Conservation (phyloP, 2,329 filamentous ascomycete genomes). For the Cercospora sojina region DNA sequence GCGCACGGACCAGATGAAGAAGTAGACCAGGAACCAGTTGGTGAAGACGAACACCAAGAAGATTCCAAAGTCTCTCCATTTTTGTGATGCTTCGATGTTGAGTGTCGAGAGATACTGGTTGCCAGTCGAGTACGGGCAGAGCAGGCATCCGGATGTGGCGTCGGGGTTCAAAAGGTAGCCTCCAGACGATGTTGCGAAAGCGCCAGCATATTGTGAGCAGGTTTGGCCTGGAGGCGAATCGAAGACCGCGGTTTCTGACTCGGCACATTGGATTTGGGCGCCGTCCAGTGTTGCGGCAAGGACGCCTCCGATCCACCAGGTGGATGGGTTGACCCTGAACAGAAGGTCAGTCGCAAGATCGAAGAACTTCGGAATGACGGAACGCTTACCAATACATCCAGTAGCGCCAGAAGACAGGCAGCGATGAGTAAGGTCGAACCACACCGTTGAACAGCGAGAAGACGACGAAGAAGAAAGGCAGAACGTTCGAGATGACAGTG, state of each 20-base stretch:
- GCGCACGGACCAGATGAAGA: constrained; percentile 73
- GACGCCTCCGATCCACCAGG: constrained; percentile 71
- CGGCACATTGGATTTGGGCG: constrained; percentile 47
- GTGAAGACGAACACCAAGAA: constrained; percentile 71
- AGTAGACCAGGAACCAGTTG: constrained; percentile 48
- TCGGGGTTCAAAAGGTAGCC: constrained; percentile 66
- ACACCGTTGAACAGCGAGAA: constrained; percentile 76
- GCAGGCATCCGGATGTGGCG: constrained; percentile 62
- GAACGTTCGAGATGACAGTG: constrained; percentile 71
- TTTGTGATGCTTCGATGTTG: constrained; percentile 57
- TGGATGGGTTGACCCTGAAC: constrained; percentile 58
- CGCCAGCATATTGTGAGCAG: constrained; percentile 63
- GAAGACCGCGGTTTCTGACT: constrained; percentile 63
- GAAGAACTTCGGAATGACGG: not conserved
- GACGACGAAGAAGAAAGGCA: constrained; percentile 81
- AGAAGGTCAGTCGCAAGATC: not conserved
- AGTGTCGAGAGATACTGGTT: constrained; percentile 64
- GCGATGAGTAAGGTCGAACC: constrained; percentile 63
- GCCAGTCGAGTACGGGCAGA: constrained; percentile 67
- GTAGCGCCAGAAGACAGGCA: constrained; percentile 71
- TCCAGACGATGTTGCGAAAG: constrained; percentile 54
- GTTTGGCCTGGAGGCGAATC: constrained; percentile 63
- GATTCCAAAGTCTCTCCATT: constrained; percentile 72
- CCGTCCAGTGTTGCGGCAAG: constrained; percentile 61
- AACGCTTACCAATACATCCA: constrained; percentile 61